Percentiles rank a stretch among this genome's conserved stretches.
These are phyloP conservation scores for Colletotrichum magnum DNA, from an alignment of 2,329 filamentous ascomycete species.

Conservation along the genomic window DNA sequence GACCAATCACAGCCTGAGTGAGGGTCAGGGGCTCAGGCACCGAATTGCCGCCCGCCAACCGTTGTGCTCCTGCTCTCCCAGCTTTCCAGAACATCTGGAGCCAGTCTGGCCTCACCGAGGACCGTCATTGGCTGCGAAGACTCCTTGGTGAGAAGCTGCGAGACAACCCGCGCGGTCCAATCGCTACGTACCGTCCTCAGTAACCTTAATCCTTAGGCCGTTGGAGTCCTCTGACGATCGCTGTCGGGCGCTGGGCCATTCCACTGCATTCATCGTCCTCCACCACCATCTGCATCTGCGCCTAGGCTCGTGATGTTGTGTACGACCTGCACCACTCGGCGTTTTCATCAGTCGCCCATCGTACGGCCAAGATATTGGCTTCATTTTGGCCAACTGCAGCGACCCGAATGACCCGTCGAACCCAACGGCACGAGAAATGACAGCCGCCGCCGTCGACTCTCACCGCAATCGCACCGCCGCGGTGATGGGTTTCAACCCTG, in stretches of 20 bases:
- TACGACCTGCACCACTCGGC: neutral
- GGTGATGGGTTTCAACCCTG: conserved; percentile 39
- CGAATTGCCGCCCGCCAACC: conserved; percentile 19
- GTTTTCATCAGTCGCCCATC: conserved; percentile 8
- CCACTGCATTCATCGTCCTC: too few relatives aligned
- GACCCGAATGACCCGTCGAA: neutral
- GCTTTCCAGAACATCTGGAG: conserved; percentile 36
- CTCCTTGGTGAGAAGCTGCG: neutral
- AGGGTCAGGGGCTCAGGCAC: conserved; percentile 16
- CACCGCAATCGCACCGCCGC: conserved; percentile 30
- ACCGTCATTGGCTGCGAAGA: neutral
- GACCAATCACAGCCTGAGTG: neutral
- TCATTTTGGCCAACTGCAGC: neutral
- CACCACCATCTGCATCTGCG: too few relatives aligned
- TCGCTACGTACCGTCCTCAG: conserved; percentile 12
- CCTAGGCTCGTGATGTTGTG: too few relatives aligned
- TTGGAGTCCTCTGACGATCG: conserved; percentile 10
- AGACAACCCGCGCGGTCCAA: neutral
- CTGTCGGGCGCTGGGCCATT: neutral
- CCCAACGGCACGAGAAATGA: conserved; percentile 1
- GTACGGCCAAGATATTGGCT: conserved; percentile 25
- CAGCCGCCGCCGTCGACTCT: conserved; percentile 3
- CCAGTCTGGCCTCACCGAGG: neutral
- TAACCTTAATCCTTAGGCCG: conserved; percentile 25
- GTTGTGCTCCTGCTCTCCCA: neutral